Conservation (phyloP, 225 moss, liverwort and hornwort genomes). For the Ulota crispa region DNA sequence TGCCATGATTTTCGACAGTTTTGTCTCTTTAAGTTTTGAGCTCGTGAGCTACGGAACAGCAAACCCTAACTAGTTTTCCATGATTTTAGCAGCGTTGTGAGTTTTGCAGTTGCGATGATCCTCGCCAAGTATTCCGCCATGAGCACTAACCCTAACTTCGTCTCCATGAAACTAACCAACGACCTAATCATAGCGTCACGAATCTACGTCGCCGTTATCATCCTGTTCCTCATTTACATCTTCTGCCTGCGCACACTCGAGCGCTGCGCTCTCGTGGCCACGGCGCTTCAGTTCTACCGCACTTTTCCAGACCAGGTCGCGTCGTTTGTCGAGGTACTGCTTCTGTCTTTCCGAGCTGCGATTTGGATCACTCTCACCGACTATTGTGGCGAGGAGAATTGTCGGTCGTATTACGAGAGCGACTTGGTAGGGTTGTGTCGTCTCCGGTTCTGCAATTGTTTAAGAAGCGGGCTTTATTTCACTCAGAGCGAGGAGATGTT, state of each 20-base stretch:
- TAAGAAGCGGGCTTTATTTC: conserved; percentile 49
- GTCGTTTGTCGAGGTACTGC: conserved; percentile 15
- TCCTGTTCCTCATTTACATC: conserved; percentile 31
- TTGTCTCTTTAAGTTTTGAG: not conserved
- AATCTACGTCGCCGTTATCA: conserved; percentile 26
- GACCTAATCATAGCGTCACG: conserved; percentile 46
- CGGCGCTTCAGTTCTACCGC: conserved; percentile 35
- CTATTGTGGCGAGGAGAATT: conserved; percentile 50
- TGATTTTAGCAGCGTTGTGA: not conserved
- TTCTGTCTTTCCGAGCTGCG: conserved; percentile 39
- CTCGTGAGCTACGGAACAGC: not conserved
- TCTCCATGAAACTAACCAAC: conserved; percentile 27
- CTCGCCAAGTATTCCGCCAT: conserved; percentile 16
- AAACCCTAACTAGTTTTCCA: not conserved
- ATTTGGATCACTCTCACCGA: conserved; percentile 59
- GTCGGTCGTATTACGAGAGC: conserved; percentile 45
- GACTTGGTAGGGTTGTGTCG: conserved; percentile 36
- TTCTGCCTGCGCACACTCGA: conserved; percentile 42
- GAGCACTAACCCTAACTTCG: conserved; percentile 29
- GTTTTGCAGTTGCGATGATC: not conserved
- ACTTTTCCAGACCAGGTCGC: conserved; percentile 45
- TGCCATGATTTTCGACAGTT: not conserved
- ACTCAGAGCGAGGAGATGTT: conserved; percentile 42
- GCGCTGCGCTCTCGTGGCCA: conserved; percentile 43
- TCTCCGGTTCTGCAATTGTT: conserved; percentile 51